phyloP scores from a whole-genome alignment of 495 filamentous ascomycete genomes.

The Haplographium delicatum region DNA sequence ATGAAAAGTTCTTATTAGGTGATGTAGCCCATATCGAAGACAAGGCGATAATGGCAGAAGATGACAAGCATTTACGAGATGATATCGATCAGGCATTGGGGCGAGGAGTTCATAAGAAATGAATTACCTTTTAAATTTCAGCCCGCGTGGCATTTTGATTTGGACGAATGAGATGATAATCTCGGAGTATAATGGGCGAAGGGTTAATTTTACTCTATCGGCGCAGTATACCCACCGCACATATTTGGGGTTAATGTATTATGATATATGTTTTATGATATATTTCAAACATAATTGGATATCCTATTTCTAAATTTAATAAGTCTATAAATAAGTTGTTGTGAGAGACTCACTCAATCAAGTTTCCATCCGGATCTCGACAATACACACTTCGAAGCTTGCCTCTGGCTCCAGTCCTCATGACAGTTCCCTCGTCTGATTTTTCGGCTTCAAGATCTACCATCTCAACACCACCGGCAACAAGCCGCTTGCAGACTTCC shows the following conservation, averaged over 20 bases:
- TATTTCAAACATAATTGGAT: slow-evolving; percentile 20
- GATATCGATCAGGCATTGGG: slow-evolving; percentile 22
- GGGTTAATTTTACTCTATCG: too few species aligned
- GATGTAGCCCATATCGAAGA: slow-evolving; percentile 16
- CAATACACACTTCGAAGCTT: slow-evolving; percentile 49
- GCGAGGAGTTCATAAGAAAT: slow-evolving; percentile 9
- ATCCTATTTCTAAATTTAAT: slow-evolving; percentile 16
- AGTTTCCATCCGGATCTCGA: slow-evolving; percentile 52
- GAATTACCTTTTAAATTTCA: neutral
- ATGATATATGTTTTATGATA: neutral
- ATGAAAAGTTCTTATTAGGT: slow-evolving; percentile 17
- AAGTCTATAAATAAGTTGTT: neutral
- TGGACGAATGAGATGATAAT: too few species aligned
- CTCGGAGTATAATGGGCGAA: too few species aligned
- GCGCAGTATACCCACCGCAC: slow-evolving; percentile 17
- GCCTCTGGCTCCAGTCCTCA: slow-evolving; percentile 43
- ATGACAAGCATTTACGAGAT: slow-evolving; percentile 20
- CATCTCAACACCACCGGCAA: slow-evolving; percentile 16
- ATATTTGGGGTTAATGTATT: neutral
- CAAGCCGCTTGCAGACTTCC: slow-evolving; percentile 5
- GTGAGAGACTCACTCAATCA: slow-evolving; percentile 43
- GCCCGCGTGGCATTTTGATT: slow-evolving; percentile 4
- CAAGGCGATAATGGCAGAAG: slow-evolving; percentile 17
- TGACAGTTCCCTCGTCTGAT: slow-evolving; percentile 36
- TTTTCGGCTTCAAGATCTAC: slow-evolving; percentile 18